A percentile compares a stretch with the other conserved stretches of the same genome.
Evolutionary conservation across 129 eudicot species (phyloP).

Genomic region (Oenanthe sinensis): DNA sequence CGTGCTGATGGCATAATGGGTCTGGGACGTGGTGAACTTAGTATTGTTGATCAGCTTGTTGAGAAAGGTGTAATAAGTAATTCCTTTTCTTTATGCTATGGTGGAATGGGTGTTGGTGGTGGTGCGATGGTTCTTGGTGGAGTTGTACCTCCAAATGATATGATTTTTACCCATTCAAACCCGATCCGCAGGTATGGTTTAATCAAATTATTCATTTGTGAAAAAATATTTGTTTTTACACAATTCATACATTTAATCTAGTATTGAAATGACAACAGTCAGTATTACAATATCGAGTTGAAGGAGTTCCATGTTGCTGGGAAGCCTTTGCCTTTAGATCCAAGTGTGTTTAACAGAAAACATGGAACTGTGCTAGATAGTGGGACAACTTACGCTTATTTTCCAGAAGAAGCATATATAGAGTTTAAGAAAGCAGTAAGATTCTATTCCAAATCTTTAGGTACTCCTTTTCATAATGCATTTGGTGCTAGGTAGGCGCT

Average conservation of each 20-base stretch:
- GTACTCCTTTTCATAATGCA: conserved; percentile 4
- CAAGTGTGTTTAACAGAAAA: conserved; percentile 67
- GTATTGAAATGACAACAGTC: conserved; percentile 98
- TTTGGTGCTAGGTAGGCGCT: background rate
- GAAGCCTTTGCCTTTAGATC: conserved; percentile 53
- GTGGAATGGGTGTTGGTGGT: conserved; percentile 98
- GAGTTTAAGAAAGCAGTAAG: conserved; percentile 88
- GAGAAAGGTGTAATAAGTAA: conserved; percentile 67
- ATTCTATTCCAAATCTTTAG: conserved; percentile 6
- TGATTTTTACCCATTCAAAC: conserved; percentile 74
- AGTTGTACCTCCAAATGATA: conserved; percentile 60
- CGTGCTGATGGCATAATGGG: conserved; percentile 99
- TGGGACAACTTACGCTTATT: conserved; percentile 87
- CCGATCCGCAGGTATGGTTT: conserved; percentile 76
- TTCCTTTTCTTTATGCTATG: conserved; percentile 93
- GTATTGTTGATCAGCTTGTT: conserved; percentile 95
- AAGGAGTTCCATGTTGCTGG: conserved; percentile 97
- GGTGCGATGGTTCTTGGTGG: conserved; percentile 99
- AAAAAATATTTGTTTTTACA: conserved; percentile 48
- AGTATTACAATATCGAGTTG: conserved; percentile 95
- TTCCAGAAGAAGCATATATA: conserved; percentile 82
- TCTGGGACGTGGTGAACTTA: conserved; percentile 86
- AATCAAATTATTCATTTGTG: conserved; percentile 33
- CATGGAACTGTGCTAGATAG: conserved; percentile 83
- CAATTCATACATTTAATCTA: conserved; percentile 97